Percentiles rank a stretch among this genome's conserved stretches.
phyloP scores from a whole-genome alignment of 352 stramenopile species.

The Phytophthora hybrid region DNA sequence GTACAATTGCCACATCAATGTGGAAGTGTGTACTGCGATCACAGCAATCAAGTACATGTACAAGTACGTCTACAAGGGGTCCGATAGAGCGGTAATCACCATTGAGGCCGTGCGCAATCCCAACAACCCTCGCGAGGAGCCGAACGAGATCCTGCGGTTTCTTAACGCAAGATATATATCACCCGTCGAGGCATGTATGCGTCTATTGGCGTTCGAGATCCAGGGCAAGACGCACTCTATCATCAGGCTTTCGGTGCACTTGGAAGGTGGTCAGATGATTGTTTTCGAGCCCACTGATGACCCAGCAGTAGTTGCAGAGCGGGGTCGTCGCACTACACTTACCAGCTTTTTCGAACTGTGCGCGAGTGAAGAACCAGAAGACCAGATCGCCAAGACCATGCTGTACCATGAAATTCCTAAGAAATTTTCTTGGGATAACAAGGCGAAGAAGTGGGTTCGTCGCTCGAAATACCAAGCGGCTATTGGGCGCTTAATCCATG shows the following conservation, averaged over 20 bases:
- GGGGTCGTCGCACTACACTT: background rate
- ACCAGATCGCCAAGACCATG: slow-evolving; percentile 12
- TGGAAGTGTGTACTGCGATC: background rate
- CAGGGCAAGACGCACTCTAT: slow-evolving; percentile 19
- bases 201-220: background rate
- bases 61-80: background rate
- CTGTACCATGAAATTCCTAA: slow-evolving; percentile 32
- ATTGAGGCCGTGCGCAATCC: background rate
- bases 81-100: background rate
- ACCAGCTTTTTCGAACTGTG: slow-evolving; percentile 21
- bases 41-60: background rate
- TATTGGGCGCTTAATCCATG: slow-evolving; percentile 17
- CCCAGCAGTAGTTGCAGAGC: background rate
- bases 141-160: background rate
- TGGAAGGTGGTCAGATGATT: background rate
- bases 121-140: background rate
- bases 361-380: slow-evolving; percentile 8
- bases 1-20: background rate
- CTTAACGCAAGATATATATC: background rate
- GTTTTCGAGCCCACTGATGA: background rate
- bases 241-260: slow-evolving; percentile 7
- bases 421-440: background rate
- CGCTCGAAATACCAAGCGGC: slow-evolving; percentile 9
- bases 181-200: background rate
- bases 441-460: slow-evolving; percentile 10